Evolutionary conservation across 106 monocot genomes (phyloP).

Genomic region (Hemerocallis citrina): DNA sequence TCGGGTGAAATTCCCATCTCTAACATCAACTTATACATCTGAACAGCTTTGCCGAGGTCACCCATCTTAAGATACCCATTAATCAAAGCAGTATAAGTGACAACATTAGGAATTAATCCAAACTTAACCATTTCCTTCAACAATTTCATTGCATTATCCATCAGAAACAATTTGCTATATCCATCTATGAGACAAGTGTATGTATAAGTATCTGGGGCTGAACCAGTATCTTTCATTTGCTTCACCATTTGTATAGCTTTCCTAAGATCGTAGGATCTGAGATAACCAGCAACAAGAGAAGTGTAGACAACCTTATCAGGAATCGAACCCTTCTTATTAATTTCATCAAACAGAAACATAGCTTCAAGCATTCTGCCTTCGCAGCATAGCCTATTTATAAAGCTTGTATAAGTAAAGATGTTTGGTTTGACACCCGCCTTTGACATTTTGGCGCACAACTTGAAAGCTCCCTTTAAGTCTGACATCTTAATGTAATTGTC

Average conservation of each 20-base stretch:
- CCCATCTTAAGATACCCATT: constrained; percentile 9
- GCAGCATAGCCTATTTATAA: constrained; percentile 6
- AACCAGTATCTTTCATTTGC: constrained; percentile 4
- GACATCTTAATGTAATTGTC: constrained; percentile 3
- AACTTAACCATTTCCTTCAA: constrained; percentile 11
- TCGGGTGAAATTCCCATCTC: constrained; percentile 11
- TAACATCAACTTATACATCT: constrained; percentile 12
- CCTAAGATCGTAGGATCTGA: constrained; percentile 1
- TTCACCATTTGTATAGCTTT: constrained; percentile 5
- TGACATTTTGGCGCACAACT: constrained; percentile 1
- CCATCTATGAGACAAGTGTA: constrained; percentile 13
- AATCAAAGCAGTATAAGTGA: constrained; percentile 11
- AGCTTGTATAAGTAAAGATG: constrained; percentile 5
- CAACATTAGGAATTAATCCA: constrained; percentile 7
- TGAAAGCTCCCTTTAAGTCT: constrained; percentile 1
- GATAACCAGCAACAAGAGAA: constrained; percentile 11
- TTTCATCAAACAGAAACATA: constrained; percentile 3
- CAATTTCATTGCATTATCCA: constrained; percentile 3
- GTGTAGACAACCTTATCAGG: constrained; percentile 14
- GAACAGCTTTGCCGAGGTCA: constrained; percentile 1
- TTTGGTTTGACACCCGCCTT: constrained; percentile 6
- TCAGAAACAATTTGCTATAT: constrained; percentile 10
- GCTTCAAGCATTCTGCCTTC: constrained; percentile 1
- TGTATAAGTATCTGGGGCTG: constrained; percentile 6
- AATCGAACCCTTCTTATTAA: constrained; percentile 6